phyloP scores from a whole-genome alignment of 2,329 filamentous ascomycete genomes.

The Microdochium paspali region DNA sequence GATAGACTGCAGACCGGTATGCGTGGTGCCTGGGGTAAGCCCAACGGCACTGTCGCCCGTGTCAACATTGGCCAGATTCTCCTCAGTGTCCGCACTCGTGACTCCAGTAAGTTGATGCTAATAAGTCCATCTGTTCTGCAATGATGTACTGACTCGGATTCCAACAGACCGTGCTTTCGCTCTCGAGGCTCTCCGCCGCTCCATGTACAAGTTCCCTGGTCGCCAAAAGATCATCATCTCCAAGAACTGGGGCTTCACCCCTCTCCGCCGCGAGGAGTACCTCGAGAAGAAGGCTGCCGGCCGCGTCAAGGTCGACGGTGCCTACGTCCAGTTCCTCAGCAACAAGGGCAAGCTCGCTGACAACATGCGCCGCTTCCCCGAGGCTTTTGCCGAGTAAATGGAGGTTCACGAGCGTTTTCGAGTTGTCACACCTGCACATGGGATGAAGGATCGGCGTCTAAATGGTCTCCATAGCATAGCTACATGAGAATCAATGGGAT shows the following conservation, averaged over 20 bases:
- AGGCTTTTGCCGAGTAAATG: constrained; percentile 55
- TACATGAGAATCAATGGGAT: not conserved
- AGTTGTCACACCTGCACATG: not conserved
- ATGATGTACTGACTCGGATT: not conserved
- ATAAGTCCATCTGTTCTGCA: not conserved
- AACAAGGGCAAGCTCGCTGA: constrained; percentile 79
- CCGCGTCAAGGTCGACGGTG: constrained; percentile 92
- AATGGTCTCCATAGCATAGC: constrained; percentile 7
- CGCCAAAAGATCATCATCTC: constrained; percentile 99
- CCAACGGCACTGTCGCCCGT: constrained; percentile 96
- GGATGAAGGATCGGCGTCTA: constrained; percentile 25
- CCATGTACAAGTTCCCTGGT: constrained; percentile 99
- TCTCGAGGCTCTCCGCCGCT: constrained; percentile 97
- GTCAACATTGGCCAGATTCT: constrained; percentile 99
- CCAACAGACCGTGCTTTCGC: constrained; percentile 71
- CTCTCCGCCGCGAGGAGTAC: constrained; percentile 96
- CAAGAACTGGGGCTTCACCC: constrained; percentile 99
- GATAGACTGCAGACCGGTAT: constrained; percentile 99
- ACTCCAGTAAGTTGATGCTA: constrained; percentile 57
- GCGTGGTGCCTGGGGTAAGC: constrained; percentile 99
- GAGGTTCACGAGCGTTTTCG: not conserved
- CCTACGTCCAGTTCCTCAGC: constrained; percentile 98
- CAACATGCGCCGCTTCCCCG: constrained; percentile 93
- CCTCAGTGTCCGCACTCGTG: constrained; percentile 93
- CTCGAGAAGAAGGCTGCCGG: constrained; percentile 89